Evolutionary conservation across 1,284 basidiomycete species (phyloP).

Genomic region (Cutaneotrichosporon sp.): DNA sequence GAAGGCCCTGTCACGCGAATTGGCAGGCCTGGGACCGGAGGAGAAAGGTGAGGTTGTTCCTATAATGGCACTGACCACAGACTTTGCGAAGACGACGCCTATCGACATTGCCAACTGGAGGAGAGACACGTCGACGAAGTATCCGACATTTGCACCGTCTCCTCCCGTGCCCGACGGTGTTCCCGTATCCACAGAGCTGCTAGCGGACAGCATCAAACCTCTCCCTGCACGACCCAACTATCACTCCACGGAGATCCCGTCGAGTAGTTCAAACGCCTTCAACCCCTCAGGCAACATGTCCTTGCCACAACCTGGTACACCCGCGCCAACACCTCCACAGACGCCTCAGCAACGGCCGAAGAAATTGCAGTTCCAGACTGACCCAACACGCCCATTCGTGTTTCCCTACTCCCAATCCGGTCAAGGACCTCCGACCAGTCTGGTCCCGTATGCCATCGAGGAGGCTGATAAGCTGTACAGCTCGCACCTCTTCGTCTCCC

Average conservation of each 20-base stretch:
- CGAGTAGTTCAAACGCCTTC: conserved; percentile 18
- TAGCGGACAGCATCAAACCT: conserved; percentile 86
- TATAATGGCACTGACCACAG: conserved; percentile 20
- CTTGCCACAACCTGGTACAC: conserved; percentile 61
- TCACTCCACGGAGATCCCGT: conserved; percentile 52
- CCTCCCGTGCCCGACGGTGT: conserved; percentile 47
- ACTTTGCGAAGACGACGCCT: conserved; percentile 74
- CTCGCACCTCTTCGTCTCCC: conserved; percentile 83
- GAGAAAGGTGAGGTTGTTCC: conserved; percentile 53
- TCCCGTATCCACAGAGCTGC: conserved; percentile 53
- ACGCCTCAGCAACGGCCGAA: conserved; percentile 75
- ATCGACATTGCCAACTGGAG: conserved; percentile 81
- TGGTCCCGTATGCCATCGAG: conserved; percentile 90
- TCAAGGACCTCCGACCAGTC: conserved; percentile 36
- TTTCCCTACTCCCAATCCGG: conserved; percentile 78
- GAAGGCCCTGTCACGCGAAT: conserved; percentile 78
- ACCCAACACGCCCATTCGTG: conserved; percentile 88
- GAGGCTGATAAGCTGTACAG: conserved; percentile 90
- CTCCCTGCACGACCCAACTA: conserved; percentile 89
- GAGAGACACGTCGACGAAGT: conserved; percentile 84
- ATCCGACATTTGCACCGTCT: conserved; percentile 78
- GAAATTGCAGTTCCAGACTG: conserved; percentile 98
- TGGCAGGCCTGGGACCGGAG: conserved; percentile 62
- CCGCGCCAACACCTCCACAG: conserved; percentile 82
- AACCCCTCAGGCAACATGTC: conserved; percentile 7